Conservation (phyloP, 177 flowering plant species). For the Telopea speciosissima region DNA sequence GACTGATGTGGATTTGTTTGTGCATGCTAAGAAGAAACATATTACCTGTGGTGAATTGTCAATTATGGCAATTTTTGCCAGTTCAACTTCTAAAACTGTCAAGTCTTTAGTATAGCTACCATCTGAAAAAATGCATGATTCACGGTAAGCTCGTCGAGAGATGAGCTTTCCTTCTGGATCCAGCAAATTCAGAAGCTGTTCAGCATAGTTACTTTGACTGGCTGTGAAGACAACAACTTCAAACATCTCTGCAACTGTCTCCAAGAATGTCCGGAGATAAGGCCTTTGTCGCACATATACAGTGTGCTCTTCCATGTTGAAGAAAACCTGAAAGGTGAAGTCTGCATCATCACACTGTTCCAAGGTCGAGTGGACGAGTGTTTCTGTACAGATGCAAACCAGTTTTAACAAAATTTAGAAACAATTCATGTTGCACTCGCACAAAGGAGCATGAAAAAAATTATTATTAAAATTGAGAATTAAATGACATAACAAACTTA, state of each 20-base stretch:
- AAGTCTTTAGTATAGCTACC: slow-evolving; percentile 68
- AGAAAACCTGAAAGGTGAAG: slow-evolving; percentile 54
- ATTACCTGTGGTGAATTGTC: slow-evolving; percentile 84
- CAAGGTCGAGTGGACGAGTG: slow-evolving; percentile 71
- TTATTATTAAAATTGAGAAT: neutral
- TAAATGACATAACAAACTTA: no score
- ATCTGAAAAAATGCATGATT: slow-evolving; percentile 63
- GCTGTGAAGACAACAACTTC: slow-evolving; percentile 71
- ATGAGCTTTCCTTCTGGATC: slow-evolving; percentile 62
- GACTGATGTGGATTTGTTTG: no score
- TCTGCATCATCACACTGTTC: slow-evolving; percentile 57
- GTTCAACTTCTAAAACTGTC: slow-evolving; percentile 66
- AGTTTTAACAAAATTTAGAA: slow-evolving; percentile 1
- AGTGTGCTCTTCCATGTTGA: slow-evolving; percentile 56
- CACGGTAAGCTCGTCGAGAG: slow-evolving; percentile 64
- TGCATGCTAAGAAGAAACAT: neutral
- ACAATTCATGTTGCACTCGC: neutral
- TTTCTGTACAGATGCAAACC: slow-evolving; percentile 41
- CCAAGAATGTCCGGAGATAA: slow-evolving; percentile 46
- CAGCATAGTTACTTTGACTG: slow-evolving; percentile 72
- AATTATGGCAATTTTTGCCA: slow-evolving; percentile 70
- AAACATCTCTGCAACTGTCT: slow-evolving; percentile 67
- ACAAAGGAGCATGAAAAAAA: neutral
- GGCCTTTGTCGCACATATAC: slow-evolving; percentile 73
- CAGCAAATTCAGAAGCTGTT: slow-evolving; percentile 54